Percentiles rank a stretch among this genome's conserved stretches.
Conservation (phyloP, 176 grass and related monocot species). For the Luzula sylvatica region DNA sequence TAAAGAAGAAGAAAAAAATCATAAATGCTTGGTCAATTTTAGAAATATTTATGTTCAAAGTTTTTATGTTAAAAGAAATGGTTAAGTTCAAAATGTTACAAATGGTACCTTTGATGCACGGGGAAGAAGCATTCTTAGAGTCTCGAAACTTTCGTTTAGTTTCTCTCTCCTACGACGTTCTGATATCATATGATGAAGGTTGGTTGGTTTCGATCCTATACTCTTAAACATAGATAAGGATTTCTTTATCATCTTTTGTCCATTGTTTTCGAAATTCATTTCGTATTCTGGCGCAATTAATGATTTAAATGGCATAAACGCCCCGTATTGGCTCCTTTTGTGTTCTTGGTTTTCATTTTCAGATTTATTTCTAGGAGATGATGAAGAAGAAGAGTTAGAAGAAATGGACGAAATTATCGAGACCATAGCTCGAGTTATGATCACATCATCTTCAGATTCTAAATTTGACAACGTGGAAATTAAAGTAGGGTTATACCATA, state of each 20-base stretch:
- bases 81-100: no score
- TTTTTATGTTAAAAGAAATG: no score
- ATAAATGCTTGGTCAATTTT: neutral
- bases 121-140: constrained; percentile 56
- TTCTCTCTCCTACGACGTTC: constrained; percentile 83
- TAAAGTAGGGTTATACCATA: neutral
- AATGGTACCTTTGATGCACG: constrained; percentile 64
- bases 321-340: neutral
- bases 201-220: neutral
- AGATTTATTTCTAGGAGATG: neutral
- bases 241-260: constrained; percentile 38
- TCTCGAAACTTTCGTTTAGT: constrained; percentile 66
- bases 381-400: constrained; percentile 47
- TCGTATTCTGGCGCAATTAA: neutral
- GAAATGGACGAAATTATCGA: constrained; percentile 54
- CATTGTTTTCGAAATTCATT: constrained; percentile 1
- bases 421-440: constrained; percentile 80
- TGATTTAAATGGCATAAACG: constrained; percentile 24
- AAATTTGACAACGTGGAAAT: constrained; percentile 4
- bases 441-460: constrained; percentile 29
- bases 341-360: no score
- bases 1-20: constrained; percentile 1
- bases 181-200: constrained; percentile 73
- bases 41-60: no score
- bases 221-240: constrained; percentile 31